Base-by-base conservation (phyloP, 2,329 filamentous ascomycete species). In the Ophidiomyces ophidiicola region DNA sequence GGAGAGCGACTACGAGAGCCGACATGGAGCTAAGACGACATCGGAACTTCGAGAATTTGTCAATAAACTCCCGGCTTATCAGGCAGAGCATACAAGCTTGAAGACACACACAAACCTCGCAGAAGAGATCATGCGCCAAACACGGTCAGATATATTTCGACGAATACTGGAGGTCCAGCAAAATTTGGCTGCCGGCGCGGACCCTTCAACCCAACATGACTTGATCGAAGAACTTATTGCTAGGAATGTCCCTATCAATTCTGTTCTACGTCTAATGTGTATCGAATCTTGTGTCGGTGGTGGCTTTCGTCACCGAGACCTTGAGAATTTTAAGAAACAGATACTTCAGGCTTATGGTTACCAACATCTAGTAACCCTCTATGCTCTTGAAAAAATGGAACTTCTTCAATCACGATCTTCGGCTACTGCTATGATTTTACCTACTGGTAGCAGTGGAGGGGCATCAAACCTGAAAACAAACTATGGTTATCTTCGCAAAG, bases 101-200 rank as follows among this genome's bases (percentile, higher is more conserved):
- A 86, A 90, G 46, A 75, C 88, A 20, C 90, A 98, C 54, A 94
- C 87, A 1, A 82, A 82, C 5, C 71, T 98, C 31, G 86, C 87
- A 1, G 90, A 96, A 62, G 88, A 94, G 49, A 90, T 98, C 39
- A 87, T 93, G 69, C 90, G 92, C 54, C 76, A 86, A 52, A 98
- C 90, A 0, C 76, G 83, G 36, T 82, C 84, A 12, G 88, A 96
- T 52, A 74, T 82, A 42, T 98, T 98, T 66, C 83, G 80, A 48
- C 81, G 83, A 44, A 68, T 86, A 26, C 69, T 98, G 1, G 90
- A 96, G 63, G 82, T 96, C 3, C 90, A 98, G 56, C 90, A 98
- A 57, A 94, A 93, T 54, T 73, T 96, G 31, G 87, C 86, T 17
- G 87, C 87, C 0, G 88, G 88, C 21, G 78, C 83, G 6, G 90